These are phyloP conservation scores for Eleusine indica DNA, from an alignment of 176 grass and related monocot genomes.

Conservation along the genomic window DNA sequence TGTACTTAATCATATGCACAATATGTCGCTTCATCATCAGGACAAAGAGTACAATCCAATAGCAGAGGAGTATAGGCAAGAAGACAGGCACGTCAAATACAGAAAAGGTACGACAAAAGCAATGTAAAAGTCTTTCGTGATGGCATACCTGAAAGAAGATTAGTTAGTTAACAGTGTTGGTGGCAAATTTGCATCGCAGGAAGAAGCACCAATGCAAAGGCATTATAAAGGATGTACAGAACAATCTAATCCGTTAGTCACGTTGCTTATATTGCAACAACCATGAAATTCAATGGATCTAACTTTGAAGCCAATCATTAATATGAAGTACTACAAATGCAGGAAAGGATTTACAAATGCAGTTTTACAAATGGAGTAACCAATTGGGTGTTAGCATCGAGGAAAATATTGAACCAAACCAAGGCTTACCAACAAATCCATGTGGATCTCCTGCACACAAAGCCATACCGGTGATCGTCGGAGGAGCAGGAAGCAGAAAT, in stretches of 20 bases:
- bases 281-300: neutral
- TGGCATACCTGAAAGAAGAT: conserved; percentile 67
- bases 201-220: neutral
- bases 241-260: neutral
- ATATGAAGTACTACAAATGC: neutral
- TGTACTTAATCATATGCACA: conserved; percentile 87
- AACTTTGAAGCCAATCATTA: neutral
- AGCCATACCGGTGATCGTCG: too few species aligned
- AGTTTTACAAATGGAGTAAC: too few species aligned
- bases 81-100: conserved; percentile 84
- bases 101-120: conserved; percentile 95
- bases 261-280: neutral
- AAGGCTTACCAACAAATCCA: too few species aligned
- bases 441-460: too few species aligned
- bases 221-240: neutral
- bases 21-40: conserved; percentile 91
- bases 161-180: conserved; percentile 3
- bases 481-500: too few species aligned
- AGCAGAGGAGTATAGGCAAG: conserved; percentile 80
- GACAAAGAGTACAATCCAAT: conserved; percentile 82
- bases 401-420: too few species aligned
- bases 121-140: conserved; percentile 77
- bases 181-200: neutral
- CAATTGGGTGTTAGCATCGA: too few species aligned
- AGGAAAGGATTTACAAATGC: neutral